Evolutionary conservation across 768 basidiomycete genomes (phyloP), one percentile per base, ranked within the genome.

Genomic region (Imleria badia): DNA sequence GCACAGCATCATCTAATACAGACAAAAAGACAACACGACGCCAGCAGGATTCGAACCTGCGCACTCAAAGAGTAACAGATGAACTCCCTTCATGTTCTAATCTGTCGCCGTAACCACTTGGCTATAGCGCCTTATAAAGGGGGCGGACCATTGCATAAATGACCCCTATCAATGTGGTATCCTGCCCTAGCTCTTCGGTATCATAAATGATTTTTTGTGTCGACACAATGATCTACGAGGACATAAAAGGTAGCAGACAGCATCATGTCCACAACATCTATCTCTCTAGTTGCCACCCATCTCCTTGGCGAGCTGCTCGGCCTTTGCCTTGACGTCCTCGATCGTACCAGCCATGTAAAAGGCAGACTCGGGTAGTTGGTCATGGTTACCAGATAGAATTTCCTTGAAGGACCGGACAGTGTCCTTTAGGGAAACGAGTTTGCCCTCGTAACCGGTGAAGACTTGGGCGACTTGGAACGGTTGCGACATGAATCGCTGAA

Each of bases 401-500:
- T 97, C 94, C 84, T 89, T 94, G 89, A 98, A 98, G 39, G 96
- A 95, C 65, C 91, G 90, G 68, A 95, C 74, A 58, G 93, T 95
- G 72, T 98, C 95, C 82, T 98, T 98, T 62, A 99, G 79, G 14
- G 95, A 81, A 34, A 99, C 96, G 58, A 98, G 91, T 74, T 89
- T 91, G 71, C 96, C 97, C 81, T 97, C 95, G 69, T 92, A 95
- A 81, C 96, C 96, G 70, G 96, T 98, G 86, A 98, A 98, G 76
- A 97, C 94, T 80, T 98, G 94, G 54, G 95, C 97, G 73, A 98
- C 96, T 73, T 92, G 91, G 94, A 99, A 99, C 60, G 97, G 97
- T 79, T 99, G 95, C 64, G 94, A 98, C 97, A 99, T 98, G 91
- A 98, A 98, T 81, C 94, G 90, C 74, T 93, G 94, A 69, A 98